These are phyloP conservation scores for Xenoacremonium recifei DNA, from an alignment of 2,329 filamentous ascomycete species.

Conservation along the genomic window DNA sequence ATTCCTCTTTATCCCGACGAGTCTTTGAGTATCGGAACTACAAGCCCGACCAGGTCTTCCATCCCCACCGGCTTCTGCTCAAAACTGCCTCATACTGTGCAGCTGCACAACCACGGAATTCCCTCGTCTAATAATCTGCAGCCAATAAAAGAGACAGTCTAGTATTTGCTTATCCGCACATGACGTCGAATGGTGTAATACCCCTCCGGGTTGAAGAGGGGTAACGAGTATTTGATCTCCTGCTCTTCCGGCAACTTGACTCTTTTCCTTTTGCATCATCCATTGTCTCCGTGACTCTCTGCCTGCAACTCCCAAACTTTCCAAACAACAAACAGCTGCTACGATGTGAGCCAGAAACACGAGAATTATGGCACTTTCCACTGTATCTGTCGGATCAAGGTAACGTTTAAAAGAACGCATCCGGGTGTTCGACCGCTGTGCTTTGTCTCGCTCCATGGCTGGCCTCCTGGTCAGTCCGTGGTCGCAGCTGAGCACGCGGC, in stretches of 20 bases:
- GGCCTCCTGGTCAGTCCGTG: not conserved
- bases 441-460: constrained; percentile 5
- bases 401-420: constrained; percentile 46
- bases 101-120: constrained; percentile 4
- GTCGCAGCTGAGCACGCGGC: constrained; percentile 26
- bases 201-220: constrained; percentile 15
- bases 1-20: too few species aligned
- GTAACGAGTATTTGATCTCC: not conserved
- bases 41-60: too few species aligned
- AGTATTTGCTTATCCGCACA: constrained; percentile 11
- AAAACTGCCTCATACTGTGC: too few species aligned
- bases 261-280: not conserved
- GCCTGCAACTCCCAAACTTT: not conserved
- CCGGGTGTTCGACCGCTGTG: constrained; percentile 40
- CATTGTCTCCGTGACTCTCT: not conserved
- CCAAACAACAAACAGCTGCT: constrained; percentile 14
- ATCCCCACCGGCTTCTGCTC: too few species aligned
- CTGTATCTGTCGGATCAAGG: constrained; percentile 37
- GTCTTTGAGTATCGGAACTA: too few species aligned
- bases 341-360: constrained; percentile 24
- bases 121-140: constrained; percentile 10
- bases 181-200: constrained; percentile 18
- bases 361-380: constrained; percentile 25
- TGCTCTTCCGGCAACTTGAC: not conserved
- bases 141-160: constrained; percentile 15